phyloP scores from a whole-genome alignment of 495 filamentous ascomycete species.

The Penicillium egyptiacum region DNA sequence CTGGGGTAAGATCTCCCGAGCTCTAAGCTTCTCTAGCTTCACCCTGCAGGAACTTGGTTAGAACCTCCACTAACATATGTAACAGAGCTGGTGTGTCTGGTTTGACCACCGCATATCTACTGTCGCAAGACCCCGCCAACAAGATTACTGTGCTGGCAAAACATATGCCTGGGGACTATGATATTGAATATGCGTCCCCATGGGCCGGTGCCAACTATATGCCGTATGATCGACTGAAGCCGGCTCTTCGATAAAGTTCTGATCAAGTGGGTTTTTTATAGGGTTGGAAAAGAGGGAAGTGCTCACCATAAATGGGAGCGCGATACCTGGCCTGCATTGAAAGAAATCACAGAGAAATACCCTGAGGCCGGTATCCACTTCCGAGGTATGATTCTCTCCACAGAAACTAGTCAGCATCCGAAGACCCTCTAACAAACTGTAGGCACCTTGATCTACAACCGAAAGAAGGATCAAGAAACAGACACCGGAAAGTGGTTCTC shows the following conservation, averaged over 20 bases:
- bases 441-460: slow-evolving; percentile 61
- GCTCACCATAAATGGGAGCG: slow-evolving; percentile 60
- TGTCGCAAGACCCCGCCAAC: slow-evolving; percentile 67
- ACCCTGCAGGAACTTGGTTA: neutral
- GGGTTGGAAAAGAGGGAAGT: slow-evolving; percentile 55
- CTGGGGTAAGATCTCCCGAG: slow-evolving; percentile 54
- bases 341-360: slow-evolving; percentile 62
- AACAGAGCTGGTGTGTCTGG: slow-evolving; percentile 85
- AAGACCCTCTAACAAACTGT: neutral
- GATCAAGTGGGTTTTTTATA: slow-evolving; percentile 20
- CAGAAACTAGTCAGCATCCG: neutral
- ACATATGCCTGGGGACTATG: slow-evolving; percentile 98
- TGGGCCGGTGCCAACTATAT: slow-evolving; percentile 94
- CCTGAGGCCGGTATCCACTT: slow-evolving; percentile 91
- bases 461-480: slow-evolving; percentile 58
- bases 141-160: slow-evolving; percentile 85
- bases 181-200: slow-evolving; percentile 92
- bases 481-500: slow-evolving; percentile 55
- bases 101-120: slow-evolving; percentile 83
- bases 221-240: slow-evolving; percentile 56
- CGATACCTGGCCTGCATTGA: slow-evolving; percentile 66
- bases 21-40: neutral
- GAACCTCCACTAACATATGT: slow-evolving; percentile 15
- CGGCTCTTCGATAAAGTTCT: neutral
- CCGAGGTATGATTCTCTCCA: slow-evolving; percentile 54